Base-by-base conservation (phyloP, 208 protist genomes). In the Wallacemonas sp. region DNA sequence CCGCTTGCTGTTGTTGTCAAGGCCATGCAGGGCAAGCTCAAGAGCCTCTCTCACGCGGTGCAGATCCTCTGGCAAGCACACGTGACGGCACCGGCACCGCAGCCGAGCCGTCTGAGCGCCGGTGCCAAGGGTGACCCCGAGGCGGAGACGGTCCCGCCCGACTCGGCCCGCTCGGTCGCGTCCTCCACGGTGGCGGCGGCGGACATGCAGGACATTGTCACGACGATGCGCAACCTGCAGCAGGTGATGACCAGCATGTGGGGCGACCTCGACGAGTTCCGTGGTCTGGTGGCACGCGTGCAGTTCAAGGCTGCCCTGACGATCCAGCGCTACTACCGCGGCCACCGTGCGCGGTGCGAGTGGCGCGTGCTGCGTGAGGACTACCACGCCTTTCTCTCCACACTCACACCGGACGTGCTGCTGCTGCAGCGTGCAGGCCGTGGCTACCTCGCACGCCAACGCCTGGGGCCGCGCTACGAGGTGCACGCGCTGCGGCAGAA, bases 311-410 rank as follows among this genome's bases (percentile, higher is more conserved):
- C 90, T 1, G 90, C 87, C 16, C 32, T 85, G 2, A 79, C 75
- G 29, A 94, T 96, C 55, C 90, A 96, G 72, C 80, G 81, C 8
- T 52, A 87, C 66, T 94, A 85, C 68, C 82, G 90, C 56, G 88
- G 84, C 24, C 80, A 87, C 66, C 26, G 58, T 4, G 90, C 76
- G 26, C 73, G 90, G 5, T 76, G 67, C 29, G 46, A 78, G 44
- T 89, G 83, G 74, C 47, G 74, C 5, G 47, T 64, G 17, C 64
- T 87, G 5, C 65, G 76, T 41, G 65, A 46, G 47, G 44, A 57
- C 65, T 92, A 85, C 60, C 61, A 80, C 32, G 76, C 58, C 27
- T 92, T 92, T 67, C 54, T 85, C 19, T 32, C 23, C 12, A 82
- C 76, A 1, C 54, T 92, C 19, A 17, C 26, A 30, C 80, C 80